Evolutionary conservation across 2,329 filamentous ascomycete genomes (phyloP).

Genomic region (Alternaria triticina): DNA sequence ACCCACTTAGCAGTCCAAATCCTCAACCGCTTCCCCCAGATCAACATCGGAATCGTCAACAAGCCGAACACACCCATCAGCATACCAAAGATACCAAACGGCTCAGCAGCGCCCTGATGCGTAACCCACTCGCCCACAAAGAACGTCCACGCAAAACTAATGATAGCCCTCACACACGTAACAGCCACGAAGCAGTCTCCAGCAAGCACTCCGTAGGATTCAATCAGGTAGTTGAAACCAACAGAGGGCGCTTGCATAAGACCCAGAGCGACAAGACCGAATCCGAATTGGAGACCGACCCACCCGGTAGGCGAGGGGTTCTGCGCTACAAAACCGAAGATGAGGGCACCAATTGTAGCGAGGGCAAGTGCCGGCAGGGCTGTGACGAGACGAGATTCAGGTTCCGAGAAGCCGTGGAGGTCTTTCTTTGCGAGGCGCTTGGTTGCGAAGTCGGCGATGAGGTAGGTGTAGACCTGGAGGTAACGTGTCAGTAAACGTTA

Average conservation of each 20-base stretch:
- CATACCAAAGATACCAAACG: conserved; percentile 62
- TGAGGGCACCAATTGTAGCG: conserved; percentile 46
- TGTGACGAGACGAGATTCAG: conserved; percentile 49
- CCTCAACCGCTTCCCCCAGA: conserved; percentile 51
- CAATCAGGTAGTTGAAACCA: conserved; percentile 58
- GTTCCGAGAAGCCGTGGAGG: conserved; percentile 47
- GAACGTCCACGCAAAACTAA: conserved; percentile 63
- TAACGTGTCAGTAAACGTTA: neutral
- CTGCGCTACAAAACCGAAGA: conserved; percentile 51
- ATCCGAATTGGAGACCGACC: conserved; percentile 49
- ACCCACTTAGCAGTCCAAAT: conserved; percentile 50
- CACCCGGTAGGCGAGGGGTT: conserved; percentile 45
- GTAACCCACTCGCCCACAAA: conserved; percentile 59
- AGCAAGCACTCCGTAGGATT: conserved; percentile 56
- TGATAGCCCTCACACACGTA: conserved; percentile 56
- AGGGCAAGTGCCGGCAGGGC: conserved; percentile 49
- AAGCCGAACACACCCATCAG: conserved; percentile 58
- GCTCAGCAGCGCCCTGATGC: conserved; percentile 52
- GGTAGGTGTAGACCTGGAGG: conserved; percentile 40
- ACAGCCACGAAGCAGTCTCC: conserved; percentile 63
- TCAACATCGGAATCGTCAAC: conserved; percentile 45
- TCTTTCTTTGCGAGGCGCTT: conserved; percentile 47
- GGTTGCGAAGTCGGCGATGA: conserved; percentile 47
- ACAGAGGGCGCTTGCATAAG: conserved; percentile 52
- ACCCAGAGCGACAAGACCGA: conserved; percentile 50